phyloP scores from a whole-genome alignment of 2,329 filamentous ascomycete species.

The Cladosporium sp. region DNA sequence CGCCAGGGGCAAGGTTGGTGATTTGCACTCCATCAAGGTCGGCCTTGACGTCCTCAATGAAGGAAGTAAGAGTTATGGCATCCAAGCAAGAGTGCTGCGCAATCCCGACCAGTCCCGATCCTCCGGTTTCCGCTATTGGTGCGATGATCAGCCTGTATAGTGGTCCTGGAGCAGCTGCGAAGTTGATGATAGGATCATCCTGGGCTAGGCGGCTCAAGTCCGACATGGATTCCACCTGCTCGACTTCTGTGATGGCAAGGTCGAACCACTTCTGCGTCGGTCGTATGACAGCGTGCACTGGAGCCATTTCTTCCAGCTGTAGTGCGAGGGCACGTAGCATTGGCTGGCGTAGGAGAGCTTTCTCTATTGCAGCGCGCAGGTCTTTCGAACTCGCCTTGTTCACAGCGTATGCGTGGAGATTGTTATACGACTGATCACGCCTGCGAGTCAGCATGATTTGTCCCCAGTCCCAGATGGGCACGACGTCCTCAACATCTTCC shows the following conservation, averaged over 20 bases:
- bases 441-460: slow-evolving; percentile 7
- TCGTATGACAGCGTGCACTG: slow-evolving; percentile 5
- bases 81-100: slow-evolving; percentile 16
- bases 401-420: slow-evolving; percentile 6
- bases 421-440: slow-evolving; percentile 14
- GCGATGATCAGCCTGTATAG: slow-evolving; percentile 9
- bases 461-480: slow-evolving; percentile 13
- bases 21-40: background rate
- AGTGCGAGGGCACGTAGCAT: too few relatives aligned
- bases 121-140: slow-evolving; percentile 5
- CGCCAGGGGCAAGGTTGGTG: background rate
- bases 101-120: slow-evolving; percentile 9
- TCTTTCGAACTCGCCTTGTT: too few relatives aligned
- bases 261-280: slow-evolving; percentile 1
- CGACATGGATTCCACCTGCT: slow-evolving; percentile 1
- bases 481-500: slow-evolving; percentile 12
- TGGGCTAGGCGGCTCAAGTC: slow-evolving; percentile 6
- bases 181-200: slow-evolving; percentile 12
- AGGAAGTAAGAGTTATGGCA: background rate
- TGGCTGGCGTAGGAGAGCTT: too few relatives aligned
- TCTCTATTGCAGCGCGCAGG: too few relatives aligned
- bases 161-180: slow-evolving; percentile 13
- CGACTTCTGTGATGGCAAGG: slow-evolving; percentile 3
- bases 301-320: too few relatives aligned
- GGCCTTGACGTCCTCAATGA: slow-evolving; percentile 9